A percentile compares a stretch with the other conserved stretches of the same genome.
These are phyloP conservation scores for Diddensiella santjacobensis DNA, from an alignment of 805 yeast species.

Conservation along the genomic window DNA sequence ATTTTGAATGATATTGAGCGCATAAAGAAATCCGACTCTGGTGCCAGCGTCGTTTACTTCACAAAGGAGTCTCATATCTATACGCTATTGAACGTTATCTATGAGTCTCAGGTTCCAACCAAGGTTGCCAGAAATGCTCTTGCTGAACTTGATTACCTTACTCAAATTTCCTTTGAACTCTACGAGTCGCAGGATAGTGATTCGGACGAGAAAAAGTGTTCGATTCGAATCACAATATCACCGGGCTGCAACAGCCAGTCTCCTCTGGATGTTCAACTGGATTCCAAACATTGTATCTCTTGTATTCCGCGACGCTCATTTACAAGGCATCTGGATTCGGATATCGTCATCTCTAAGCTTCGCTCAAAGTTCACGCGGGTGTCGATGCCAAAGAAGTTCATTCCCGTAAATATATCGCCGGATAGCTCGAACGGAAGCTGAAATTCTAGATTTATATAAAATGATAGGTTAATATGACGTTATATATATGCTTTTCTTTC, in stretches of 20 bases:
- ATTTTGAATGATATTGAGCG: slow-evolving; percentile 74
- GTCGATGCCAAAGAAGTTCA: slow-evolving; percentile 64
- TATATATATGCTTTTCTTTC: background rate
- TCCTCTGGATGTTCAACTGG: slow-evolving; percentile 94
- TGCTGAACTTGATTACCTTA: slow-evolving; percentile 92
- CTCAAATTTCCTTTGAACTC: slow-evolving; percentile 90
- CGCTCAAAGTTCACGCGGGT: slow-evolving; percentile 82
- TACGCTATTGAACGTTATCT: slow-evolving; percentile 83
- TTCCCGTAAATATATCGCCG: slow-evolving; percentile 27
- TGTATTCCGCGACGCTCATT: slow-evolving; percentile 88
- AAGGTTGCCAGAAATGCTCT: slow-evolving; percentile 90
- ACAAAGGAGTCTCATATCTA: slow-evolving; percentile 97
- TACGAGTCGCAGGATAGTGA: slow-evolving; percentile 71
- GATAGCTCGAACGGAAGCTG: background rate
- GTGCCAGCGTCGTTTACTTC: slow-evolving; percentile 85
- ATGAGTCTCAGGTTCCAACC: slow-evolving; percentile 92
- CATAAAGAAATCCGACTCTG: slow-evolving; percentile 73
- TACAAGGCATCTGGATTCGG: slow-evolving; percentile 91
- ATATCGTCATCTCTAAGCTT: slow-evolving; percentile 76
- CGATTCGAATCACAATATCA: slow-evolving; percentile 84
- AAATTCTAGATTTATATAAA: background rate
- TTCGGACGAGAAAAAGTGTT: slow-evolving; percentile 72
- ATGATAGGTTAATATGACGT: background rate
- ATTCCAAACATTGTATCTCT: slow-evolving; percentile 93
- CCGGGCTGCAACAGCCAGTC: slow-evolving; percentile 99